Base-by-base conservation (phyloP, 2,329 filamentous ascomycete species). In the Colletotrichum caudatum region DNA sequence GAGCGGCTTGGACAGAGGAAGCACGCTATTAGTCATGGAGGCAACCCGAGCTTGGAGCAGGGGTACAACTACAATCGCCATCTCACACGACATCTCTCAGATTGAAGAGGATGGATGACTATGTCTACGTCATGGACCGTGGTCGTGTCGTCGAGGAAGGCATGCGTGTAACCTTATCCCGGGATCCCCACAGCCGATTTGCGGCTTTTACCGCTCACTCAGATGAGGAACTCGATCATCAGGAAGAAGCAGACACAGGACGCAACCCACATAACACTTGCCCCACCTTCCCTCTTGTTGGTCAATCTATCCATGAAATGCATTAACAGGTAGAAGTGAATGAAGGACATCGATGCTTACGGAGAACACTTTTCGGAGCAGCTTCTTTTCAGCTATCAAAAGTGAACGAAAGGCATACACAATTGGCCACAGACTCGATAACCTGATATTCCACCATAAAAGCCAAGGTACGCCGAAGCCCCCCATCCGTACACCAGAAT, bases 41-140 rank as follows among this genome's bases (percentile, higher is more conserved):
- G 89, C 91, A 0, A 91, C 98, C 64, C 87, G 94, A 9, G 78
- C 87, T 26, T 98, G 94, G 95, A 87, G 96, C 29, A 84, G 82
- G 46, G 91, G 88, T 0, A 96, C 93, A 78, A 98, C 95, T 0
- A 98, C 95, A 0, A 93, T 98, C 63, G 90, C 98, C 74, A 95
- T 98, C 76, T 98, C 96, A 0, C 95, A 98, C 77, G 94, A 98
- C 74, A 88, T 96, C 41, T 87, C 89, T 0, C 92, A 95, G 74
- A 95, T 98, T 12, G 79, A 82, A 5, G 82, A 89, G 0, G 80
- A 90, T 0, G 0, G 80, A 90, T 0, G 94, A 98, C 74, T 95
- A 92, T 73, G 87, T 97, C 0, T 97, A 95, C 75, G 87, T 97
- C 14, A 83, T 98, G 78, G 91, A 95, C 41, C 82, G 90, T 14